Conservation (phyloP, 371 early-diverging fungal genomes). For the Fennellomyces sp. region DNA sequence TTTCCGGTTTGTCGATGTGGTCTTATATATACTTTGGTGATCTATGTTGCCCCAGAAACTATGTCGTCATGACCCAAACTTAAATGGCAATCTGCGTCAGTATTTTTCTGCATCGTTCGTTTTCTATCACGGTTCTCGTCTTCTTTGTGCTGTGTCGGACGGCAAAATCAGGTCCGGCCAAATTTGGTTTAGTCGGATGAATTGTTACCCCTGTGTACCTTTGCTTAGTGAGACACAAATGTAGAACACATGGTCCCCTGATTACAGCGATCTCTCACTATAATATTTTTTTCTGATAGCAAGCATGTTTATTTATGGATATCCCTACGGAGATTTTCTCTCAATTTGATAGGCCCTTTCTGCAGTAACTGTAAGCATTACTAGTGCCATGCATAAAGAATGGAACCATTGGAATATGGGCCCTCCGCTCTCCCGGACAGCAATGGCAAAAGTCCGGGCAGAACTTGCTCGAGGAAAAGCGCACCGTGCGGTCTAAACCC, state of each 20-base stretch:
- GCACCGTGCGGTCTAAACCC: too few relatives aligned
- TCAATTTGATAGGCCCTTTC: neutral
- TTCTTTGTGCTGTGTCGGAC: neutral
- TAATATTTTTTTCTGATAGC: neutral
- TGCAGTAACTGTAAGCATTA: neutral
- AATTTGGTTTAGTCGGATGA: neutral
- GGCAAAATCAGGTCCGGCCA: neutral
- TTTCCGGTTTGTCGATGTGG: neutral
- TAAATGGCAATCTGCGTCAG: neutral
- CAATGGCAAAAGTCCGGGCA: neutral
- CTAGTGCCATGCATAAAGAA: neutral
- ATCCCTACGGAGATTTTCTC: slow-evolving; percentile 2
- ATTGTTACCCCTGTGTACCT: neutral
- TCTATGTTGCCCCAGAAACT: neutral
- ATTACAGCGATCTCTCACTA: neutral
- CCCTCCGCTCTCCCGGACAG: neutral
- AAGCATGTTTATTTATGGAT: neutral
- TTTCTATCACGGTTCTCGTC: neutral
- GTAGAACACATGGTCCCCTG: too few relatives aligned
- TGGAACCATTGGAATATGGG: neutral
- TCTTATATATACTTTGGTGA: neutral
- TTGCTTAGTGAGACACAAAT: neutral
- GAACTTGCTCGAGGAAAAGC: too few relatives aligned
- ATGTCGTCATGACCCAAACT: neutral
- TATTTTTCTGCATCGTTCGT: slow-evolving; percentile 3